Conservation (phyloP, 192 early-diverging fungal genomes). For the Umbelopsis sp. region DNA sequence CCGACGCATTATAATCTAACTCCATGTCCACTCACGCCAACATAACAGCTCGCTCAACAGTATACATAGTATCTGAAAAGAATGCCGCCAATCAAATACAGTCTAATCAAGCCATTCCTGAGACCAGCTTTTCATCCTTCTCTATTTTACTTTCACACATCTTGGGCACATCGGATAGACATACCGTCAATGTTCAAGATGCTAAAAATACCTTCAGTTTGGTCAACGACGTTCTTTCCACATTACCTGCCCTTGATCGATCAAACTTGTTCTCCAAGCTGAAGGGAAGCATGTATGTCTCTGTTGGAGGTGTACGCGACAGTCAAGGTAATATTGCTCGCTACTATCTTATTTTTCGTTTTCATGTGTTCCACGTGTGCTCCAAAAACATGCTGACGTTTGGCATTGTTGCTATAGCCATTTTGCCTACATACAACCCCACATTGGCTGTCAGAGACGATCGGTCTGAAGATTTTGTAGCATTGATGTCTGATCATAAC, state of each 20-base stretch:
- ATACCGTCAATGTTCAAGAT: constrained; percentile 23
- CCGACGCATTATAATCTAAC: no score
- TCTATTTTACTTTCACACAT: constrained; percentile 22
- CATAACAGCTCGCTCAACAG: constrained; percentile 22
- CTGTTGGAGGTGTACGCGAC: constrained; percentile 21
- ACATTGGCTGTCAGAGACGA: constrained; percentile 2
- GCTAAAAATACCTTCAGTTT: not conserved
- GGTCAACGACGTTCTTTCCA: not conserved
- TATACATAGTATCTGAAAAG: constrained; percentile 24
- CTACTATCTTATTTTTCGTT: not conserved
- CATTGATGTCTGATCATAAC: not conserved
- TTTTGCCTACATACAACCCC: constrained; percentile 18
- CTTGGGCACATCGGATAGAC: constrained; percentile 17
- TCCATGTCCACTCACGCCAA: not conserved
- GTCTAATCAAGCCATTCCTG: not conserved
- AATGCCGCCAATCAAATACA: constrained; percentile 1
- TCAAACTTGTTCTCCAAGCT: constrained; percentile 20
- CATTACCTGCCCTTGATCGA: constrained; percentile 1
- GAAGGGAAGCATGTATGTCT: constrained; percentile 23
- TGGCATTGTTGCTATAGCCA: not conserved
- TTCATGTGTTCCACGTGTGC: not conserved
- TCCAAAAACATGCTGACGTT: not conserved
- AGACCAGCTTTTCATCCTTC: constrained; percentile 24
- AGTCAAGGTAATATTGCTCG: constrained; percentile 16
- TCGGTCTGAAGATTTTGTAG: not conserved